Base-by-base conservation (phyloP, 768 basidiomycete species). In the Boletus edulis region DNA sequence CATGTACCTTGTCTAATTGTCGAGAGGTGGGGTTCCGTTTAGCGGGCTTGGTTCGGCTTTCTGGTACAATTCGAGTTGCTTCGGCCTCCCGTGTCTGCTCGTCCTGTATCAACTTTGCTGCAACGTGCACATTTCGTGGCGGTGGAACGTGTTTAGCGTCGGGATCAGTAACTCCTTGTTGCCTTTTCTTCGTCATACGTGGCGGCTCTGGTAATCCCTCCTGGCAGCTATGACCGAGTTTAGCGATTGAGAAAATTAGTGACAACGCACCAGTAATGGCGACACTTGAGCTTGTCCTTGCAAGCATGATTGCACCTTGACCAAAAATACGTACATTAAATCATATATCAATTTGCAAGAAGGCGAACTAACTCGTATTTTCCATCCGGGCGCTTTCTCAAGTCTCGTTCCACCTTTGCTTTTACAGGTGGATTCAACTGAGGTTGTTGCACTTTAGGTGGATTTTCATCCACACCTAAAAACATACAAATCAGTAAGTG, bases 291-390 rank as follows among this genome's bases (percentile, higher is more conserved):
- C 69, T 91, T 93, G 63, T 91, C 83, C 66, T 87, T 89, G 77
- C 91, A 94, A 20, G 78, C 49, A 61, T 94, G 91, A 60, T 89
- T 88, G 64, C 91, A 94, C 47, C 89, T 29, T 91, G 38, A 52
- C 34, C 40, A 42, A 39, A 32, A 47, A n/a, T 29, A 35, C 17
- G 15, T 17, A 46, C 18, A 29, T 51, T 20, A 49, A 9, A 20
- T 29, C 32, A 22, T n/a, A 46, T 12, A 15, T 11, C 13, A n/a
- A 32, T 15, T 31, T n/a, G 15, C 42, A 47, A 31, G 31, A 35
- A 40, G 12, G 38, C 5, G 13, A 43, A 56, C 80, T 55, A 60
- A 86, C 89, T 76, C 73, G 58, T 81, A 85, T 53, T 82, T 86
- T 14, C 87, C 88, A 64, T 89, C 85, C 2, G 80, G 72, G 15